A percentile compares a stretch with the other conserved stretches of the same genome.
phyloP scores from a whole-genome alignment of 1,284 basidiomycete genomes.

The Pyrrhoderma lamaoense region DNA sequence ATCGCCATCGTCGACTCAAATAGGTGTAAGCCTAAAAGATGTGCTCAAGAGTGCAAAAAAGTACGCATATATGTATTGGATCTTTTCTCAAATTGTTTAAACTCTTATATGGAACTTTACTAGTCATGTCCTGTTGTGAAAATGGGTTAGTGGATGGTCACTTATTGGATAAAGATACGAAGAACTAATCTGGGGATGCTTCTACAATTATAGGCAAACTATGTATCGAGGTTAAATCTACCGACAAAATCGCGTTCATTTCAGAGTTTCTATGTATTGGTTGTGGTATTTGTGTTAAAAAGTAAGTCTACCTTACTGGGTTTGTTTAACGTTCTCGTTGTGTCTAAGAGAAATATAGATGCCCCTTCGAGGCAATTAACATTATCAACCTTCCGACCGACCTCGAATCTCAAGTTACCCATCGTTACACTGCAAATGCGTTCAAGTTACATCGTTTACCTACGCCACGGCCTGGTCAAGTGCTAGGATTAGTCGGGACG shows the following conservation, averaged over 20 bases:
- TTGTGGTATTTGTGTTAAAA: slow-evolving; percentile 98
- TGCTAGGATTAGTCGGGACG: slow-evolving; percentile 91
- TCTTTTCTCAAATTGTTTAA: neutral
- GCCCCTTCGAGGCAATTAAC: slow-evolving; percentile 94
- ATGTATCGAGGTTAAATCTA: slow-evolving; percentile 92
- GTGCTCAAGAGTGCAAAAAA: slow-evolving; percentile 90
- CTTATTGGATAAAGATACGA: neutral
- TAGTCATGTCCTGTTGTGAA: slow-evolving; percentile 96
- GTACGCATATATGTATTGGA: slow-evolving; percentile 31
- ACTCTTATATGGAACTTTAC: neutral
- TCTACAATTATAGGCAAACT: slow-evolving; percentile 63
- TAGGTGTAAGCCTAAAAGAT: slow-evolving; percentile 90
- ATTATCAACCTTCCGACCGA: slow-evolving; percentile 98
- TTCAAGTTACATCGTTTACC: slow-evolving; percentile 97
- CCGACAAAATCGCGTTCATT: slow-evolving; percentile 95
- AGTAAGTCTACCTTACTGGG: slow-evolving; percentile 46
- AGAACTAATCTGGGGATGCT: neutral
- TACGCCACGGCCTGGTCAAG: slow-evolving; percentile 91
- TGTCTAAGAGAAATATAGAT: slow-evolving; percentile 48
- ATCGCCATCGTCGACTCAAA: slow-evolving; percentile 92
- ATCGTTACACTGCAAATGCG: slow-evolving; percentile 94
- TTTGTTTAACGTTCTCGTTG: neutral
- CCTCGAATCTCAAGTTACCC: slow-evolving; percentile 88
- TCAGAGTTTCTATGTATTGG: slow-evolving; percentile 96
- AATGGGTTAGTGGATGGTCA: slow-evolving; percentile 63